Evolutionary conservation across 805 yeast species (phyloP), one percentile per base, ranked within the genome.

Genomic region (Grigorovia transvaalensis): DNA sequence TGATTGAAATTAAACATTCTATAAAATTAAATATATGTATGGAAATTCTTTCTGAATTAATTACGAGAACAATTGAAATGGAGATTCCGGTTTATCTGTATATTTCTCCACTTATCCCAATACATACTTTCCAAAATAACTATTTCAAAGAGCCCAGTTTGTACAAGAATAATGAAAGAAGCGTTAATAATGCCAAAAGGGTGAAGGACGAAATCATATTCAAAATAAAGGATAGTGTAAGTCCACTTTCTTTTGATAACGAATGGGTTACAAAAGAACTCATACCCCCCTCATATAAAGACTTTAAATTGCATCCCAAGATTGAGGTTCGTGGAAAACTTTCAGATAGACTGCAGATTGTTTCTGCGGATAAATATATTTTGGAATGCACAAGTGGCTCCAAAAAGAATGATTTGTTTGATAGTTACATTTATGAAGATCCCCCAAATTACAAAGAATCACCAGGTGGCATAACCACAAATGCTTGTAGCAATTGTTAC

Each of bases 1-100:
- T 81, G 62, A 75, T 88, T 53, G 88, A 88, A 65, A 89, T 93
- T 13, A 79, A 95, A 51, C 99, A 93, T 70, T 90, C 89, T 69
- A 69, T 93, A 52, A 85, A 88, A 61, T 87, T 90, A 64, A 81
- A 79, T 9, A 80, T 93, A 53, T 33, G 15, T 33, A 33, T 33
- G 3, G 15, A 33, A 5, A 33, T 13, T 13, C 15, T 33, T 33
- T 11, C 38, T 33, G 38, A 13, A 11, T 23, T 23, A 23, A 13
- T 9, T 11, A 33, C 84, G 2, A 88, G 96, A 0, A 97, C 90
- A 66, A 73, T 91, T 49, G 74, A 98, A 35, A 97, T 97, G 0
- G 84, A 96, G 0, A 72, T 91, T 56, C 98, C 98, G 0, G 74
- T 91, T 4, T 78, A 76, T 30, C 66, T 88, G 38, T 87, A 84